phyloP scores from a whole-genome alignment of 1,139 yeast genomes.

The Hyphopichia pseudoburtonii region DNA sequence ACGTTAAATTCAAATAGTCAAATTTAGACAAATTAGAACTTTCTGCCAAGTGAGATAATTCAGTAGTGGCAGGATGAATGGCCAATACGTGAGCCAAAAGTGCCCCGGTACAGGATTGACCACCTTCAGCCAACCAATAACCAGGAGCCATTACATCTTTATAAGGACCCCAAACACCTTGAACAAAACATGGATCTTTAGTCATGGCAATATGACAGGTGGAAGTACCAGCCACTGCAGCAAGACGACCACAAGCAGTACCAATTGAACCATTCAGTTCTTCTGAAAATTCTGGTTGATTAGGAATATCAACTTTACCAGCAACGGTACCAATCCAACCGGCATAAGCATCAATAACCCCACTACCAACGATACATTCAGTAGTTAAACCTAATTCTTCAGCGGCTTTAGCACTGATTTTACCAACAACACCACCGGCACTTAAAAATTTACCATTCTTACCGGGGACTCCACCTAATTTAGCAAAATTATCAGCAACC shows the following conservation, averaged over 20 bases:
- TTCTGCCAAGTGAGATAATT: slow-evolving; percentile 62
- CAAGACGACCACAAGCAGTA: slow-evolving; percentile 78
- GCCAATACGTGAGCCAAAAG: slow-evolving; percentile 85
- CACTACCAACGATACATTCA: slow-evolving; percentile 84
- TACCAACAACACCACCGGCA: slow-evolving; percentile 89
- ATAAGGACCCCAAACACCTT: slow-evolving; percentile 99
- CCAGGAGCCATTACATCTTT: slow-evolving; percentile 86
- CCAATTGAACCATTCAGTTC: slow-evolving; percentile 43
- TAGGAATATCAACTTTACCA: slow-evolving; percentile 64
- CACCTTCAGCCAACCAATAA: slow-evolving; percentile 98
- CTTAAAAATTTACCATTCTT: slow-evolving; percentile 70
- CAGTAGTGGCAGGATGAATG: slow-evolving; percentile 83
- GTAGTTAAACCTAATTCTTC: slow-evolving; percentile 78
- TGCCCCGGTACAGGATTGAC: slow-evolving; percentile 96
- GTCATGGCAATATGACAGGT: slow-evolving; percentile 94
- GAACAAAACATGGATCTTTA: slow-evolving; percentile 80
- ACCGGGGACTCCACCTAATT: slow-evolving; percentile 81
- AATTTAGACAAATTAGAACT: slow-evolving; percentile 72
- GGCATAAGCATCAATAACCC: slow-evolving; percentile 96
- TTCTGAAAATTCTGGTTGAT: slow-evolving; percentile 38
- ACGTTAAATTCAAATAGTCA: slow-evolving; percentile 73
- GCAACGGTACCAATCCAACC: slow-evolving; percentile 99
- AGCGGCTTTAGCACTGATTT: slow-evolving; percentile 67
- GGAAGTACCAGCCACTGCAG: slow-evolving; percentile 98
- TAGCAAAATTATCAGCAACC: slow-evolving; percentile 69